Percentiles rank a stretch among this genome's conserved stretches.
These are phyloP conservation scores for Murraya koenigii DNA, from an alignment of 345 rosid genomes.

Conservation along the genomic window DNA sequence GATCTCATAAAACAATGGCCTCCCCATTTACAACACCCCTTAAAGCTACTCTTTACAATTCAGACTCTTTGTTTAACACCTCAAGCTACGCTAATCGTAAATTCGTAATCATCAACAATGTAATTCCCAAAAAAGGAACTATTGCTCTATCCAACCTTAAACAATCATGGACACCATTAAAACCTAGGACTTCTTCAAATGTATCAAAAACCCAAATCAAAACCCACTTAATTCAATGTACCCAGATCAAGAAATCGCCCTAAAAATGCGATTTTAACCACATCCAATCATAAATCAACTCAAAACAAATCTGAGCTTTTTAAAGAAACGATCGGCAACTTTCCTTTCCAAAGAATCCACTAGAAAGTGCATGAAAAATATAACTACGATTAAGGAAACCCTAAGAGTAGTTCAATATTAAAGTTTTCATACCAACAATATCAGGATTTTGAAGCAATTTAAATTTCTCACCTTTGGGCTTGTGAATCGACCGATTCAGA, in stretches of 20 bases:
- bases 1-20: constrained; percentile 77
- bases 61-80: background rate
- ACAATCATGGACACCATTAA: background rate
- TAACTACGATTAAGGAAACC: background rate
- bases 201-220: background rate
- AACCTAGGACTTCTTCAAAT: background rate
- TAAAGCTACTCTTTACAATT: background rate
- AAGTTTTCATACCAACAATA: background rate
- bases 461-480: constrained; percentile 8
- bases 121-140: background rate
- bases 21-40: constrained; percentile 50
- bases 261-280: background rate
- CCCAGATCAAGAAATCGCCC: constrained; percentile 5
- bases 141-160: background rate
- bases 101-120: background rate
- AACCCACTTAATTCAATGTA: background rate
- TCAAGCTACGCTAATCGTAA: background rate
- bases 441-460: background rate
- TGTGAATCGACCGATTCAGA: background rate
- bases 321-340: background rate
- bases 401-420: background rate
- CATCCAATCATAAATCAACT: background rate
- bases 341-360: background rate
- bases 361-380: background rate
- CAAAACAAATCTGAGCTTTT: background rate